Base-by-base conservation (phyloP, 2,329 filamentous ascomycete genomes). In the Apiospora marii region DNA sequence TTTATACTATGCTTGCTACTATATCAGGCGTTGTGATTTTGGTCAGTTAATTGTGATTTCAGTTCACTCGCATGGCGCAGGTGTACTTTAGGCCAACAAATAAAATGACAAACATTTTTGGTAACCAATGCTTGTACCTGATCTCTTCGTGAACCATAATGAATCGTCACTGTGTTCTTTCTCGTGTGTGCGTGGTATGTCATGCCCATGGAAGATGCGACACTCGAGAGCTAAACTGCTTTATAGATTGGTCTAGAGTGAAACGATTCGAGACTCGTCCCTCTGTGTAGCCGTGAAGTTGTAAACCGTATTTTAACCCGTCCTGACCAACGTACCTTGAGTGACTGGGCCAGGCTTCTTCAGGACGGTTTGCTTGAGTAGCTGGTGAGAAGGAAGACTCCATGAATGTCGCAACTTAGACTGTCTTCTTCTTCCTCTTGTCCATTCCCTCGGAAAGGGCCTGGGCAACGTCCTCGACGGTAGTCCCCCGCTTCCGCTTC, bases 381-480 rank as follows among this genome's bases (percentile, higher is more conserved):
- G 27, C 13, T 16, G 14, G 10, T 34, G 16, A 3, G 27, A 27
- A 51, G 37, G 10, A 10, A n/a, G n/a, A n/a, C n/a, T 14, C 10
- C 1, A 16, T n/a, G 13, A 6, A 13, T 64, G 34, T 10, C 19
- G 10, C 19, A n/a, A 0, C 3, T 64, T 10, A 64, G n/a, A 64
- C 58, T 41, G 34, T 64, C n/a, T 81, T 81, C 73, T 80, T 82
- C 73, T 74, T 77, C 75, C 79, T 79, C 67, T 74, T 79, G 72
- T 76, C 75, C 71, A 81, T 73, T 10, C 78, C 80, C 72, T 81
- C 80, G 5, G 74, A 75, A 74, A 81, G 73, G 7, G 78, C 79
- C 48, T 79, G 80, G 71, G 89, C 90, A 68, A 92, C 85, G 79
- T 92, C 90, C 72, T 91, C 86, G 4, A 87, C 81, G 1, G 86